phyloP scores from a whole-genome alignment of 371 early-diverging fungal genomes.

The Nosema muscidifuracis region DNA sequence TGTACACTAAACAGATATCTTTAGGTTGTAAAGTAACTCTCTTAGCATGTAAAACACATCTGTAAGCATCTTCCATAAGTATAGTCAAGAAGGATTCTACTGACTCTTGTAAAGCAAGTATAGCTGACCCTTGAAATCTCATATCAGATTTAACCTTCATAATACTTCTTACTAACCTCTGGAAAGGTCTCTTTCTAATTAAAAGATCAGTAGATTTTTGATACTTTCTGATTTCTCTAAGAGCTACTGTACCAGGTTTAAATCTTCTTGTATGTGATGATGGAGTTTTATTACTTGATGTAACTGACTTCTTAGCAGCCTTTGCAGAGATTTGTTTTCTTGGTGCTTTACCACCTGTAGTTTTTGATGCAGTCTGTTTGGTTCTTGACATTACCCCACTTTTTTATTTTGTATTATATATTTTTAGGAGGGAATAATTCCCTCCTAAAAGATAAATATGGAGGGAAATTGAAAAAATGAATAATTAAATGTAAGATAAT shows the following conservation, averaged over 20 bases:
- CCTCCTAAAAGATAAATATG: not conserved
- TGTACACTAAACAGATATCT: conserved; percentile 78
- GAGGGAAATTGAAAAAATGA: not conserved
- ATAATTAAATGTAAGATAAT: no score
- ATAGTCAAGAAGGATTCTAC: conserved; percentile 75
- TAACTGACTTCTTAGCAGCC: conserved; percentile 49
- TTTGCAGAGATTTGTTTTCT: conserved; percentile 60
- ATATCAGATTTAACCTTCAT: conserved; percentile 56
- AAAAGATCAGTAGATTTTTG: conserved; percentile 69
- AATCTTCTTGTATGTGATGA: conserved; percentile 62
- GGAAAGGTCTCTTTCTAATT: conserved; percentile 71
- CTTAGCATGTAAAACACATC: conserved; percentile 85
- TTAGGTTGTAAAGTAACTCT: conserved; percentile 80
- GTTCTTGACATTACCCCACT: conserved; percentile 60
- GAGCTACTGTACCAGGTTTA: conserved; percentile 67
- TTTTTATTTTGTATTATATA: not conserved
- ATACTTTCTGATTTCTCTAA: conserved; percentile 69
- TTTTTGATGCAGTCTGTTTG: conserved; percentile 63
- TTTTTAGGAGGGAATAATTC: not conserved
- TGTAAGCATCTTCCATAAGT: conserved; percentile 76
- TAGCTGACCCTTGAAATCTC: conserved; percentile 68
- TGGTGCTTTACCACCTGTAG: conserved; percentile 63
- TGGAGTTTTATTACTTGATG: conserved; percentile 28
- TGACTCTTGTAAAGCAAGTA: conserved; percentile 79
- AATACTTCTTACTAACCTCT: conserved; percentile 66